phyloP scores from a whole-genome alignment of 139 green algal species.

The Volvox africanus region DNA sequence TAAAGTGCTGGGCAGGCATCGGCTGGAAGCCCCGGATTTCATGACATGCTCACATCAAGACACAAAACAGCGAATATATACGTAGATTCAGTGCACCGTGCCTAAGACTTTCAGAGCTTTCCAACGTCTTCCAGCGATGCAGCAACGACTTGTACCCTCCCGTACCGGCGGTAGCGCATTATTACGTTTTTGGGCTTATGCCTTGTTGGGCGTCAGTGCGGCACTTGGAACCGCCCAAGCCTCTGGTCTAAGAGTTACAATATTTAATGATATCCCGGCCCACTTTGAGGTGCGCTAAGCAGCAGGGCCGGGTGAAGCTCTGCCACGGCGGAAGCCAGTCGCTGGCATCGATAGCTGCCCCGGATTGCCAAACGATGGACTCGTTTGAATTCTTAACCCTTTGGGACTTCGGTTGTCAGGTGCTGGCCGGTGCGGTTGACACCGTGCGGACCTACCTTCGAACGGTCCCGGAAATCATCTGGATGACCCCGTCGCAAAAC shows the following conservation, averaged over 20 bases:
- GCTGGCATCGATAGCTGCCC: too few species aligned
- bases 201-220: too few species aligned
- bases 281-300: constrained; percentile 21
- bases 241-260: neutral
- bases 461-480: neutral
- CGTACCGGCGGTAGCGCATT: too few species aligned
- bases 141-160: too few species aligned
- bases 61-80: too few species aligned
- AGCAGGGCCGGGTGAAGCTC: neutral
- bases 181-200: too few species aligned
- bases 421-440: constrained; percentile 16
- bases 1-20: too few species aligned
- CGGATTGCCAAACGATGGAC: neutral
- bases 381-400: neutral
- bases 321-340: neutral
- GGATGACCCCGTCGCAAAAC: neutral
- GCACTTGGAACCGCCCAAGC: neutral
- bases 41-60: too few species aligned
- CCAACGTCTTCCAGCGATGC: too few species aligned
- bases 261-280: constrained; percentile 23
- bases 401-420: neutral
- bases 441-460: neutral
- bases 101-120: too few species aligned
- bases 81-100: too few species aligned
- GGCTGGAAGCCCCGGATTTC: too few species aligned